Percentiles rank a stretch among this genome's conserved stretches.
Conservation (phyloP, 2,329 filamentous ascomycete genomes). For the Arachnomyces sp. region DNA sequence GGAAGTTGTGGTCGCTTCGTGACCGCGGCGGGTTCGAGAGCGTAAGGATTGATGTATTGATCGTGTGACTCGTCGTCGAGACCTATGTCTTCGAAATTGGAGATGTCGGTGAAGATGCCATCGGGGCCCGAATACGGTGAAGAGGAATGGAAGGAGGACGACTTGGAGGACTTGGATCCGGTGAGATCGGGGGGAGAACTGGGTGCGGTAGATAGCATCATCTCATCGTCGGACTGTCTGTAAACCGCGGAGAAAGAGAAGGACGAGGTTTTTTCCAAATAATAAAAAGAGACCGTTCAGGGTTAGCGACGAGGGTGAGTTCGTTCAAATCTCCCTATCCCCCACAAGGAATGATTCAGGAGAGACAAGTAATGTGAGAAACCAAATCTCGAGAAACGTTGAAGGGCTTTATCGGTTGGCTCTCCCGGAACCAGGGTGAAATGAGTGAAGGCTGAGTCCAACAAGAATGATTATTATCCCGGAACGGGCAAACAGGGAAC, state of each 20-base stretch:
- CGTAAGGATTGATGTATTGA: conserved; percentile 41
- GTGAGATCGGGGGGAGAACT: conserved; percentile 73
- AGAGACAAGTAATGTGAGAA: no score
- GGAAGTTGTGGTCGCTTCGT: conserved; percentile 22
- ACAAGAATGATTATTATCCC: no score
- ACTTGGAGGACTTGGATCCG: conserved; percentile 81
- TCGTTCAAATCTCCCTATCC: conserved; percentile 5
- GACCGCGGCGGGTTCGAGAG: conserved; percentile 21
- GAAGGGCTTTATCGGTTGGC: no score
- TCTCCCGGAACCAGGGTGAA: no score
- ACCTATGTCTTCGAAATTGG: conserved; percentile 89
- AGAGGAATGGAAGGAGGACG: conserved; percentile 77
- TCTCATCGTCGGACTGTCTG: conserved; percentile 23
- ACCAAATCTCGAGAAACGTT: no score
- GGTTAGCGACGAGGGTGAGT: conserved; percentile 3
- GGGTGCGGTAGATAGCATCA: conserved; percentile 44
- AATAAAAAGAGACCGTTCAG: background rate
- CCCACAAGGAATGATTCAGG: no score
- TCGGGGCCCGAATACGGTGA: conserved; percentile 63
- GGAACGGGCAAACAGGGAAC: no score
- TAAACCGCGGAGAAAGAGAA: conserved; percentile 5
- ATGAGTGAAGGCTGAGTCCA: no score
- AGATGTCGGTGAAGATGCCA: conserved; percentile 61
- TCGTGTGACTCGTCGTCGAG: conserved; percentile 60
- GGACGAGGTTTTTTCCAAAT: conserved; percentile 8